Conservation (phyloP, 2,329 filamentous ascomycete genomes). For the Xylaria sp. region DNA sequence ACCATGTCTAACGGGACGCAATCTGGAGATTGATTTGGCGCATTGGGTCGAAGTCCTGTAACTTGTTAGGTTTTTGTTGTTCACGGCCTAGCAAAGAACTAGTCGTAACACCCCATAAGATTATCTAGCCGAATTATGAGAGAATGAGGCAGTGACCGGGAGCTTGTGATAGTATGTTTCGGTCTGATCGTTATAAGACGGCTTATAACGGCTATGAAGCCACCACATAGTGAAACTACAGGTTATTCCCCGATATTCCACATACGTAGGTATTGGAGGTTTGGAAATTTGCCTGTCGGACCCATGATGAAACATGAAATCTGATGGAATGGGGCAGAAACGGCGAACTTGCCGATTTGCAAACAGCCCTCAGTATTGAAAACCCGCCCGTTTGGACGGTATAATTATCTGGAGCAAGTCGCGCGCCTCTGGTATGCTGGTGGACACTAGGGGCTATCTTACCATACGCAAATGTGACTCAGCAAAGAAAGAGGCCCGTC, state of each 20-base stretch:
- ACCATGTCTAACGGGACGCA: not conserved
- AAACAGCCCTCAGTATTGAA: not conserved
- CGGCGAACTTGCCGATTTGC: not conserved
- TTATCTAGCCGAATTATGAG: not conserved
- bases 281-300: not conserved
- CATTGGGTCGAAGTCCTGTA: not conserved
- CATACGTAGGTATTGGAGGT: not conserved
- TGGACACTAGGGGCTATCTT: not conserved
- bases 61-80: not conserved
- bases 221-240: not conserved
- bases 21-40: not conserved
- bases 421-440: not conserved
- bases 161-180: not conserved
- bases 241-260: not conserved
- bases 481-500: not conserved
- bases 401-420: conserved; percentile 2
- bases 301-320: conserved; percentile 8
- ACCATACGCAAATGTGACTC: not conserved
- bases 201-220: not conserved
- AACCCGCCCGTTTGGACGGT: not conserved
- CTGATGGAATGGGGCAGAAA: conserved; percentile 8
- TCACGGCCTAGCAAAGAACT: not conserved
- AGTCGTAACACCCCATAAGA: not conserved
- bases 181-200: not conserved
- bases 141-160: not conserved